phyloP scores from a whole-genome alignment of 2,329 filamentous ascomycete species.

The Fusarium proliferatum region DNA sequence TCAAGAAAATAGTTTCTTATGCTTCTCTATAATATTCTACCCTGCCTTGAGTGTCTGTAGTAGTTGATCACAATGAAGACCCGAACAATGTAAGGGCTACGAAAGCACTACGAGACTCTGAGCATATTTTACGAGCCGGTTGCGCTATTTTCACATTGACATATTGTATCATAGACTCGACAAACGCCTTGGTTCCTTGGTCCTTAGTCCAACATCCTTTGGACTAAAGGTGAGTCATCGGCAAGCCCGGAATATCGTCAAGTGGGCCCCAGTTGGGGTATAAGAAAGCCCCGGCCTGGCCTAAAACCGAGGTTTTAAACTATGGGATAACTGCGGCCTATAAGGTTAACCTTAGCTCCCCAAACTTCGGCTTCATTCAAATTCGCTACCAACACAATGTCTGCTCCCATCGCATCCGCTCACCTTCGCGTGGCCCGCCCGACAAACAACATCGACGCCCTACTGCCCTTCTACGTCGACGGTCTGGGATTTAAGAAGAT shows the following conservation, averaged over 20 bases:
- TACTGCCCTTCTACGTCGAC: neutral
- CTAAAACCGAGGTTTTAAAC: neutral
- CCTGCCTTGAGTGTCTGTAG: too few species aligned
- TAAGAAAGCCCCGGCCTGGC: neutral
- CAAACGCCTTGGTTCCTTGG: neutral
- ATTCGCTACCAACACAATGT: neutral
- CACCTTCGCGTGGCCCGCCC: neutral
- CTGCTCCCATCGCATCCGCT: neutral
- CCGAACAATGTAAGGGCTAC: too few species aligned
- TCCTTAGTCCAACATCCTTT: neutral
- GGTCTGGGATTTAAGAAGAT: neutral
- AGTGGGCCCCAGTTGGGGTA: neutral
- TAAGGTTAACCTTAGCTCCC: too few species aligned
- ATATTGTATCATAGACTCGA: neutral
- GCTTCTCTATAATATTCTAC: too few species aligned
- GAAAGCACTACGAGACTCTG: rapidly evolving
- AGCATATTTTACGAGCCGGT: rapidly evolving
- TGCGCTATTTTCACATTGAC: rapidly evolving
- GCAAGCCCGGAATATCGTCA: neutral
- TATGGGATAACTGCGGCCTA: too few species aligned
- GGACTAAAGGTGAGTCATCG: neutral
- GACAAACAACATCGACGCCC: neutral
- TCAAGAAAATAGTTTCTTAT: neutral
- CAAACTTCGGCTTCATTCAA: neutral
- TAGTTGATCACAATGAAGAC: neutral